Evolutionary conservation across 202 grass and related monocot genomes (phyloP), one percentile per base, ranked within the genome.

Genomic region (Zizania palustris): DNA sequence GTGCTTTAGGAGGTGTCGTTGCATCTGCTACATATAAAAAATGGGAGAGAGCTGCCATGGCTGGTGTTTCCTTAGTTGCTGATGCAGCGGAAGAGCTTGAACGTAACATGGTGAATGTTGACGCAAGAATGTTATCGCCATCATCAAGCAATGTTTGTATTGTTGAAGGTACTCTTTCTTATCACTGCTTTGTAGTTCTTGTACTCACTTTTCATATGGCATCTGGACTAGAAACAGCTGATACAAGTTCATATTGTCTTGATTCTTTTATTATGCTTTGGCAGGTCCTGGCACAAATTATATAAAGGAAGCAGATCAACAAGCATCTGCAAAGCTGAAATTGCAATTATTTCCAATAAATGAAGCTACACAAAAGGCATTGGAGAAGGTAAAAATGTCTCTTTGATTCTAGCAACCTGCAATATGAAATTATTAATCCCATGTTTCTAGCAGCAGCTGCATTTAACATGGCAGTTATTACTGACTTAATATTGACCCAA

Each of bases 21-120:
- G 87, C 87, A 78, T 90, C 91, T 61, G 64, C 87, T 75, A 87
- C 89, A 64, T 99, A 96, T 79, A 99, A 86, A 72, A 95, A 87
- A 85, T 99, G 92, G 96, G 96, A 99, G 82, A 93, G 79, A 83
- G 92, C 96, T 59, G 92, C 96, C 64, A 99, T 95, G 50, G 96
- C 92, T 56, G 96, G 92, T 76, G 92, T 99, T 84, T 96, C 96
- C 64, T 93, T 99, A 71, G 96, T 99, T 85, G 96, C 96, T 87
- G 96, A 99, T 91, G 96, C 96, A 60, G 96, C 96, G 76, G 96
- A 99, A 80, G 87, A 99, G 69, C 85, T 99, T 11, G 92, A 99
- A 62, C 83, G 90, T 75, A 85, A 67, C 11, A 61, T 72, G 35
- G 34, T 51, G 67, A 71, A 66, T 71, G 65, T 60, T 66, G 86